These are phyloP conservation scores for Corylus americana DNA, from an alignment of 306 rosid genomes.

Conservation along the genomic window DNA sequence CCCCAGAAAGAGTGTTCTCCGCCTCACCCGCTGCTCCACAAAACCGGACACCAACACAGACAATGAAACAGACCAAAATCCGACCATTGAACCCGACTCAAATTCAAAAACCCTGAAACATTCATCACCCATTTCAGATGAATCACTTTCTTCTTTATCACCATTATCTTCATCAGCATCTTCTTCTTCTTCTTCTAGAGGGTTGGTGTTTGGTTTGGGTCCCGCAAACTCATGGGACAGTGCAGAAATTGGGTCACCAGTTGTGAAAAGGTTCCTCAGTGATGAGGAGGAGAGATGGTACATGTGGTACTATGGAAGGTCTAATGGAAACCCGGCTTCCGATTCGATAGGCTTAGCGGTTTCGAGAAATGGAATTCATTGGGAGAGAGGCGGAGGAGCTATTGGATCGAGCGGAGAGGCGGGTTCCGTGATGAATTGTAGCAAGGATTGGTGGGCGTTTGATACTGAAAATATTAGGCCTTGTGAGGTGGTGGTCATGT, in stretches of 20 bases:
- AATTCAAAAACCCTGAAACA: slow-evolving; percentile 24
- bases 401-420: slow-evolving; percentile 54
- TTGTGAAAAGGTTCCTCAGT: slow-evolving; percentile 69
- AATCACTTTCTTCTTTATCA: slow-evolving; percentile 28
- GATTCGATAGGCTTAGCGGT: slow-evolving; percentile 67
- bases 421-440: slow-evolving; percentile 58
- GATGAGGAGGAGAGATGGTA: slow-evolving; percentile 88
- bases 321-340: slow-evolving; percentile 40
- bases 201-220: slow-evolving; percentile 72
- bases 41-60: slow-evolving; percentile 55
- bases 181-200: slow-evolving; percentile 39
- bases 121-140: slow-evolving; percentile 22
- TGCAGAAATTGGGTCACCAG: slow-evolving; percentile 69
- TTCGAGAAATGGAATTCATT: slow-evolving; percentile 87
- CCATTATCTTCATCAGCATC: slow-evolving; percentile 19
- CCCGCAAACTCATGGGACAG: slow-evolving; percentile 56
- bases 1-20: slow-evolving; percentile 32
- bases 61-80: slow-evolving; percentile 37
- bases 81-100: slow-evolving; percentile 35
- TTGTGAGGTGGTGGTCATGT: slow-evolving; percentile 72
- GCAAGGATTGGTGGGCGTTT: slow-evolving; percentile 81
- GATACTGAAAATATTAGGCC: slow-evolving; percentile 70
- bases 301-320: slow-evolving; percentile 78
- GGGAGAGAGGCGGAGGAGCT: slow-evolving; percentile 68
- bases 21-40: slow-evolving; percentile 56